Base-by-base conservation (phyloP, 2,329 filamentous ascomycete genomes). In the Setomelanomma holmii region DNA sequence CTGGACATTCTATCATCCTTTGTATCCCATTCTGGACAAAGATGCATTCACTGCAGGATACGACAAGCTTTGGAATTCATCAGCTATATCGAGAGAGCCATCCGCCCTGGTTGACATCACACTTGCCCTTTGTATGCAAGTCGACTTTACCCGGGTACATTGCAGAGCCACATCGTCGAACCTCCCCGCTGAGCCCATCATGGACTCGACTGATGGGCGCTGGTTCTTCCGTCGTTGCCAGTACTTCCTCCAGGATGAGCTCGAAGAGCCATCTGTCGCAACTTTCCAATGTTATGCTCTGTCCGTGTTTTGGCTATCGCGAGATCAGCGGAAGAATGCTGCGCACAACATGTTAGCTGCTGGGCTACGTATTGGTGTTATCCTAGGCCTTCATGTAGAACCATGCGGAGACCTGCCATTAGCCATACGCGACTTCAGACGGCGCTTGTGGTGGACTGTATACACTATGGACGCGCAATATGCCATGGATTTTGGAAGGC, bases 41-140 rank as follows among this genome's bases (percentile, higher is more conserved):
- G 52, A 60, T 3, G 76, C 78, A 27, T 82, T 82, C 51, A 74
- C 69, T 42, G 69, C 69, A 7, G 73, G 81, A 48, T 79, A 81
- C 51, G 64, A 72, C 5, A 60, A 55, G 10, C 40, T 67, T 14
- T 67, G 63, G 66, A 47, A 55, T 2, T 52, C 58, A 8, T 56
- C 54, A 5, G 51, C 50, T 23, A 56, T 52, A 3, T 39, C 51
- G 5, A 72, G 81, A 5, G 76, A 75, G 46, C 71, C 76, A 2
- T 84, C 81, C 2, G 75, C 82, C 1, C 70, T 84, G 0, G 78
- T 81, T 1, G 82, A 84, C 51, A 82, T 84, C 20, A 67, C 83
- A 27, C 63, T 84, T 14, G 82, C 82, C 0, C 49, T 84, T 8
- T 80, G 78, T 53, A 79, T 84, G 72, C 81, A 84, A 62, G 78